phyloP scores from a whole-genome alignment of 148 eudicot species.

The Camellia lanceoleosa region DNA sequence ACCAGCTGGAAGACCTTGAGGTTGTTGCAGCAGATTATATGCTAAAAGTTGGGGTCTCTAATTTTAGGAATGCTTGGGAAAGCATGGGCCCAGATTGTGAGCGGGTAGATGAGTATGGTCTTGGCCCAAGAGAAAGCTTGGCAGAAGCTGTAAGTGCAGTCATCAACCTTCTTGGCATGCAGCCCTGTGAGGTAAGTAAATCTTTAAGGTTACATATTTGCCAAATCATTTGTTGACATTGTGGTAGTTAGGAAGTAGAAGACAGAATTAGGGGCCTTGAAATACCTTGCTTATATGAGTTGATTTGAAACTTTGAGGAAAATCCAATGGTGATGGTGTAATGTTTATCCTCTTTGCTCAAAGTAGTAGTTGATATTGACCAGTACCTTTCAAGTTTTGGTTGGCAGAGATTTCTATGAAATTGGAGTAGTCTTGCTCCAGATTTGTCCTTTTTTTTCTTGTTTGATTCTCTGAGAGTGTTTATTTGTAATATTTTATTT shows the following conservation, averaged over 20 bases:
- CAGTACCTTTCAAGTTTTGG: no score
- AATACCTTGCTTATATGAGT: no score
- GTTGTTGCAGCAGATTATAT: slow-evolving; percentile 93
- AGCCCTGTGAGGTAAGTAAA: slow-evolving; percentile 87
- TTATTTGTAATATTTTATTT: no score
- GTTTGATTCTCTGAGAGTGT: no score
- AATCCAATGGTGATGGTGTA: no score
- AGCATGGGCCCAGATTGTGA: slow-evolving; percentile 76
- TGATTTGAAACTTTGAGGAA: no score
- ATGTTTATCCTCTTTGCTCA: neutral
- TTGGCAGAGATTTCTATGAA: neutral
- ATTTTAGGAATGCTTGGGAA: slow-evolving; percentile 97
- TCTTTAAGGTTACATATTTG: neutral
- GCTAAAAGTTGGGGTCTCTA: slow-evolving; percentile 80
- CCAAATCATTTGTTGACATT: no score
- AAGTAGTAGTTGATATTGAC: neutral
- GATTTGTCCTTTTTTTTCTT: neutral
- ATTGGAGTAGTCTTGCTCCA: neutral
- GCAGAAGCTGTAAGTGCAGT: slow-evolving; percentile 91
- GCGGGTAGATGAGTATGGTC: slow-evolving; percentile 91
- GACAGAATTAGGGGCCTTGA: no score
- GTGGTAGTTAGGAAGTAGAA: no score
- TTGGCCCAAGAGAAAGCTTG: slow-evolving; percentile 87
- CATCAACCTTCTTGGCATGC: slow-evolving; percentile 89
- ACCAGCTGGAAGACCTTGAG: slow-evolving; percentile 91